Percentiles rank a stretch among this genome's conserved stretches.
These are phyloP conservation scores for Arthrinium phaeospermum DNA, from an alignment of 2,329 filamentous ascomycete species.

Conservation along the genomic window DNA sequence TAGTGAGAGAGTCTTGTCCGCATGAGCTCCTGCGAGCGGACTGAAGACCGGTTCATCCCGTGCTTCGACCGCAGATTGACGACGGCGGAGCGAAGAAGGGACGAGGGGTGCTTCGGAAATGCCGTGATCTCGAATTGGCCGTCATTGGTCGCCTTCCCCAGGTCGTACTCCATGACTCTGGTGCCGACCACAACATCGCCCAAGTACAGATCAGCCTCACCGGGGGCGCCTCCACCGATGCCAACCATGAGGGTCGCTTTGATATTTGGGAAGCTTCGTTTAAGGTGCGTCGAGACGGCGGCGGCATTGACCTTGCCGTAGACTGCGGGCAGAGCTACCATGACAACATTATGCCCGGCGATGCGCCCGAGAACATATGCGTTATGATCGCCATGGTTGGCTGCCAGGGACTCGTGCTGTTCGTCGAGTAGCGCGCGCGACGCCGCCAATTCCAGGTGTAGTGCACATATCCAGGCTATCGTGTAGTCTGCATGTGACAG, in stretches of 20 bases:
- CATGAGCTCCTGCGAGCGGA: background rate
- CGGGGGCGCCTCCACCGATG: slow-evolving; percentile 6
- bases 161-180: background rate
- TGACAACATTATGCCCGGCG: slow-evolving; percentile 28
- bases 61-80: background rate
- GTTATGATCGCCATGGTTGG: slow-evolving; percentile 28
- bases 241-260: slow-evolving; percentile 34
- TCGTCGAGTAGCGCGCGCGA: background rate
- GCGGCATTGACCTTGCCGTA: slow-evolving; percentile 35
- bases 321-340: slow-evolving; percentile 29
- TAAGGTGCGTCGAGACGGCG: slow-evolving; percentile 32
- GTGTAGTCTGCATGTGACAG: background rate
- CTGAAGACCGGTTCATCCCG: background rate
- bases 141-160: background rate
- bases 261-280: slow-evolving; percentile 33
- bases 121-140: background rate
- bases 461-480: background rate
- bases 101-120: background rate
- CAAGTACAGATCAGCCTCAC: slow-evolving; percentile 31
- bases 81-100: background rate
- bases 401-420: background rate
- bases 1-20: background rate
- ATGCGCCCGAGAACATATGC: slow-evolving; percentile 32
- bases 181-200: background rate
- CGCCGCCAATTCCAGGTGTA: background rate